Evolutionary conservation across 805 yeast species (phyloP), one percentile per base, ranked within the genome.

Genomic region (Wickerhamiella kurtzmanii): DNA sequence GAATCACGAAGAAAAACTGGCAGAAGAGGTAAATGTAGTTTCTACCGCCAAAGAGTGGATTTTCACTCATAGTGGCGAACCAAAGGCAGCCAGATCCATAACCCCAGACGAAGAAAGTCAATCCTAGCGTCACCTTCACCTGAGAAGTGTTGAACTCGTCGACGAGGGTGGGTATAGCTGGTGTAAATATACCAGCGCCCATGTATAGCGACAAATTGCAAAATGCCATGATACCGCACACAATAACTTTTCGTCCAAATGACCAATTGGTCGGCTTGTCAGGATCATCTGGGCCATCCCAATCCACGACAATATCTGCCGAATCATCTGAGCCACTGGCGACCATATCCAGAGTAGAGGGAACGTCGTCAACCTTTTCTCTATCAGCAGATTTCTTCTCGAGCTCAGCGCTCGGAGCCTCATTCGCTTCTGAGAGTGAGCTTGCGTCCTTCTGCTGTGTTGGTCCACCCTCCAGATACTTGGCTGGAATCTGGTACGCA

Each of bases 231-330:
- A 66, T 61, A 9, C 61, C 3, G 13, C 68, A 60, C 38, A 73
- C 64, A 32, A 72, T 44, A 2, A 57, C 36, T 55, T 73, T 76
- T 44, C 65, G 63, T 37, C 50, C 43, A 0, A 53, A 19, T 0
- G 77, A 65, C 83, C 83, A 79, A 56, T 78, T 77, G 22, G 59
- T 54, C 1, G 84, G 83, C 53, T 74, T 49, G 25, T 53, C 64
- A 3, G 53, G 59, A 39, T 57, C 61, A 32, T 53, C 52, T 2
- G 55, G 54, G 1, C 61, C 60, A 25, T 58, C 51, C 60, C 60
- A 59, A 21, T 51, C 57, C 2, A 59, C 60, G n/a, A 58, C 36
- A 22, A 52, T 43, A 43, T 43, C 37, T 21, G 74, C 46, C 4
- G 9, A 36, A 9, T n/a, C 5, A 15, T 21, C 19, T 4, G 35